Conservation (phyloP, 352 stramenopile species). For the Pythium scleroteichum region DNA sequence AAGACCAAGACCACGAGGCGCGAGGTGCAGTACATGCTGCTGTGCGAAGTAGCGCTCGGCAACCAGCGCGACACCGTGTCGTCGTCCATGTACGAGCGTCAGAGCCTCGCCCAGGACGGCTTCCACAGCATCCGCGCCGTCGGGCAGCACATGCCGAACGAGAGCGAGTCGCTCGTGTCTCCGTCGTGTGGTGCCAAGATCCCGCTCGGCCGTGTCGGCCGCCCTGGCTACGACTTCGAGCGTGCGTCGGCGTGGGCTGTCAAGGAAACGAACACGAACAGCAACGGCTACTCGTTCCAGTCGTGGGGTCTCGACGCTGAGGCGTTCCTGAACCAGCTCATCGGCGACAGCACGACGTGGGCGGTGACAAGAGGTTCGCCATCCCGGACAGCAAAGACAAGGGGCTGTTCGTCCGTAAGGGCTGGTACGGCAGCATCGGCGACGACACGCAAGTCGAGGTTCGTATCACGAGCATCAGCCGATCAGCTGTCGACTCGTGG, state of each 20-base stretch:
- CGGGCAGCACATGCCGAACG: conserved; percentile 20
- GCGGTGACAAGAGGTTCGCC: background rate
- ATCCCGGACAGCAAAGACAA: background rate
- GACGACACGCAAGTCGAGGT: conserved; percentile 10
- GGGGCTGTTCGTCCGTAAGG: conserved; percentile 8
- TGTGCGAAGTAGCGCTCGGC: conserved; percentile 68
- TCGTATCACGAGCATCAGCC: conserved; percentile 4
- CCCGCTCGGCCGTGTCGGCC: conserved; percentile 20
- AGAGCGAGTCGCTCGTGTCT: conserved; percentile 19
- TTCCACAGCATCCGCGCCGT: conserved; percentile 27
- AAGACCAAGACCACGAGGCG: conserved; percentile 38
- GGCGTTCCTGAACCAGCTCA: conserved; percentile 3
- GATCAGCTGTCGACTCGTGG: background rate
- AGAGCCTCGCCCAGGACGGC: conserved; percentile 5
- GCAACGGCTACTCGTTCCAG: conserved; percentile 3
- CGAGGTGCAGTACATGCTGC: conserved; percentile 64
- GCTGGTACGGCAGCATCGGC: conserved; percentile 2
- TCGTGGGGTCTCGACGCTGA: background rate
- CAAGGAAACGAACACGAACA: background rate
- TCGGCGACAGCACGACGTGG: background rate
- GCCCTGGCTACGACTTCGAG: conserved; percentile 19
- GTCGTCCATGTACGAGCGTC: conserved; percentile 2
- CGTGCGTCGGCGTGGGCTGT: conserved; percentile 13
- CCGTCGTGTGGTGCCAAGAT: conserved; percentile 12
- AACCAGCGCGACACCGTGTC: conserved; percentile 15